Evolutionary conservation across 495 filamentous ascomycete species (phyloP).

Genomic region (Amniculicola lignicola): DNA sequence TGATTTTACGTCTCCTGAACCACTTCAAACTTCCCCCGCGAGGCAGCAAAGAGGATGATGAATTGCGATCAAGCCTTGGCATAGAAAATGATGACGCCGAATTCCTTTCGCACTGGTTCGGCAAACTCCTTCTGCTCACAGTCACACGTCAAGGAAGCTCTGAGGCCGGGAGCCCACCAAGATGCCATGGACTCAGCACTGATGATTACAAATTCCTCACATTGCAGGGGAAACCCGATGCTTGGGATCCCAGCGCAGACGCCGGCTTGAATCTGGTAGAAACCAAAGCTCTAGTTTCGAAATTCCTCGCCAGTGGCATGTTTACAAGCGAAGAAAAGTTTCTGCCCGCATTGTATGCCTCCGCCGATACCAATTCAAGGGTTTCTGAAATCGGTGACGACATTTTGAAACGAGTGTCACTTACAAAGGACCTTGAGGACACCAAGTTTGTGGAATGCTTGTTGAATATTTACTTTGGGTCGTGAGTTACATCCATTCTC

Average conservation of each 20-base stretch:
- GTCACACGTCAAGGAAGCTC: conserved; percentile 30
- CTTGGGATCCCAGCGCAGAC: conserved; percentile 59
- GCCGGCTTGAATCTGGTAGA: conserved; percentile 65
- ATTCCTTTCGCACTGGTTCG: conserved; percentile 74
- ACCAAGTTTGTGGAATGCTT: conserved; percentile 57
- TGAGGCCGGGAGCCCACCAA: conserved; percentile 32
- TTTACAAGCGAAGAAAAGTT: conserved; percentile 78
- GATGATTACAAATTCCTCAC: conserved; percentile 74
- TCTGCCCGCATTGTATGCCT: conserved; percentile 76
- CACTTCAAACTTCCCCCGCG: conserved; percentile 69
- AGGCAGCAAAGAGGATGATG: conserved; percentile 71
- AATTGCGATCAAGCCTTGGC: conserved; percentile 61
- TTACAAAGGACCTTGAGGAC: conserved; percentile 68
- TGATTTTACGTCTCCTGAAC: conserved; percentile 71
- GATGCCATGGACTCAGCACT: conserved; percentile 65
- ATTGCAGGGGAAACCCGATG: conserved; percentile 60
- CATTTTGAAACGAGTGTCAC: conserved; percentile 68
- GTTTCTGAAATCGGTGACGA: conserved; percentile 80
- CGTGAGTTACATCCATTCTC: conserved; percentile 13
- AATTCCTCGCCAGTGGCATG: conserved; percentile 76
- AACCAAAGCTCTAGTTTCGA: conserved; percentile 64
- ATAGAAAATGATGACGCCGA: conserved; percentile 67
- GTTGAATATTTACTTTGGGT: conserved; percentile 60
- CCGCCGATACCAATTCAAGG: conserved; percentile 75
- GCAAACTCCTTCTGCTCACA: conserved; percentile 73